phyloP scores from a whole-genome alignment of 345 rosid species.

The Pistacia atlantica region DNA sequence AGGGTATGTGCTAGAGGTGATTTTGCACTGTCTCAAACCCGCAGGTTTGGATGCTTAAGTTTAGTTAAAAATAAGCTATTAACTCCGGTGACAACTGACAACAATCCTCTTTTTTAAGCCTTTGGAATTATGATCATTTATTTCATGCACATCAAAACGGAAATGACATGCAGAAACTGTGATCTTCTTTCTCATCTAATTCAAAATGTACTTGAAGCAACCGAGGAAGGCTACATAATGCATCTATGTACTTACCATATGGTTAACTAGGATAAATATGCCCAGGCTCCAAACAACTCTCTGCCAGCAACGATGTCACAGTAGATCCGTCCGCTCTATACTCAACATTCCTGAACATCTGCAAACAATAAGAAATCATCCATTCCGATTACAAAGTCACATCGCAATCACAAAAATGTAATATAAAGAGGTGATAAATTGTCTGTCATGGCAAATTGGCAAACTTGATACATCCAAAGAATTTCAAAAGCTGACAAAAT shows the following conservation, averaged over 20 bases:
- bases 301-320: neutral
- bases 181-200: neutral
- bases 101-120: neutral
- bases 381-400: neutral
- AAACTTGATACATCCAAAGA: neutral
- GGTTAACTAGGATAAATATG: neutral
- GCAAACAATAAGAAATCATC: neutral
- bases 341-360: slow-evolving; percentile 10
- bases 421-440: neutral
- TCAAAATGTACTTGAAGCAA: slow-evolving; percentile 9
- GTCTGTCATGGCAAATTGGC: neutral
- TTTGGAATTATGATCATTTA: neutral
- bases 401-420: neutral
- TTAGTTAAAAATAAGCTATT: neutral
- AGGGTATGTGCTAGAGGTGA: neutral
- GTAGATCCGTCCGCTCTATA: neutral
- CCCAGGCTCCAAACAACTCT: neutral
- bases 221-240: neutral
- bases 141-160: neutral
- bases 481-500: neutral
- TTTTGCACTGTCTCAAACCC: neutral
- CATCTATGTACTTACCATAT: neutral
- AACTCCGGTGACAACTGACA: neutral
- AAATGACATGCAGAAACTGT: neutral
- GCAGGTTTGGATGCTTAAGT: neutral